Evolutionary conservation across 108 stramenopile species (phyloP), one percentile per base, ranked within the genome.

Genomic region (Mediolabrus comicus): DNA sequence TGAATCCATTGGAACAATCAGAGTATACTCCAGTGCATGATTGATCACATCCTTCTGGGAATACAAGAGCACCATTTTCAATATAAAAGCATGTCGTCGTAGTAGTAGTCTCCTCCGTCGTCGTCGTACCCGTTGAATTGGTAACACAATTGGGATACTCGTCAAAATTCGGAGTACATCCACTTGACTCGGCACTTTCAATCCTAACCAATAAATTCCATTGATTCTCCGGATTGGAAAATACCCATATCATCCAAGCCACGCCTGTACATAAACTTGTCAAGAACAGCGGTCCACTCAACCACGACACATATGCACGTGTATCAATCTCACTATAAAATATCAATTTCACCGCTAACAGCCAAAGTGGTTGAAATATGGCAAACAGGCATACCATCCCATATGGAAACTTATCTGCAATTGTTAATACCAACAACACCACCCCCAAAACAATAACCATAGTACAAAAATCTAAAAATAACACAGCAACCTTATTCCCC

Each of bases 361-460:
- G 59, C 75, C 79, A 84, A 3, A 72, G 22, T 14, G 79, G 77
- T 17, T 80, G 77, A 49, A 76, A 60, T 26, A 78, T 11, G 22
- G 65, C 62, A 69, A 68, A 84, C 22, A 84, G 58, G 36, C 74
- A 68, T 19, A 81, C 72, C 56, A 75, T 80, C 9, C 75, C 72
- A 69, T 84, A 80, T 5, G 83, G 83, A 43, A 57, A 71, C 10
- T 55, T 26, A 31, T 58, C 53, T 0, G 69, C 69, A 29, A 72
- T 55, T 36, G 69, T 60, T 3, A 80, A 26, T 19, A 77, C 60
- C 0, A 72, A 43, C 7, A 76, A 29, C 2, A 71, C 51, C 5
- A 73, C 32, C 12, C 74, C 75, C 16, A 54, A 39, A 7, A 75
- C 62, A 22, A 80, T 43, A 2, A 63, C 27, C 16, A 65, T 22